A percentile compares a stretch with the other conserved stretches of the same genome.
phyloP scores from a whole-genome alignment of 441 rosid genomes.

The Populus trichocarpa region DNA sequence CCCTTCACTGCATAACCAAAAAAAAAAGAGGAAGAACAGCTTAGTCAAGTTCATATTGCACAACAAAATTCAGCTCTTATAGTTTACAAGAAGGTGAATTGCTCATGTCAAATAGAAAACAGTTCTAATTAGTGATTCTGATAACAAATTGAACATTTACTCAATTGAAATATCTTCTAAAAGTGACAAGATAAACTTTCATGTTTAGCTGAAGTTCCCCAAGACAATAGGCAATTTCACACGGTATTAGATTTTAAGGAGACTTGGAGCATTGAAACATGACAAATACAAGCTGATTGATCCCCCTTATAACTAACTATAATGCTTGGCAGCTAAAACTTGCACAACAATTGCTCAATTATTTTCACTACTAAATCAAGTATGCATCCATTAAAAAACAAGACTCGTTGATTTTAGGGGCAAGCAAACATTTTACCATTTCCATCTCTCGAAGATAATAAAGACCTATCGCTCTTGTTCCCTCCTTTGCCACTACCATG shows the following conservation, averaged over 20 bases:
- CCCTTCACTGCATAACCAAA: constrained; percentile 59
- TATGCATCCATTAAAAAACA: neutral
- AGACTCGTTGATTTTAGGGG: constrained; percentile 7
- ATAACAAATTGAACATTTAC: neutral
- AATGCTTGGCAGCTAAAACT: neutral
- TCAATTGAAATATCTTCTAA: neutral
- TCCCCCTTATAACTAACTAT: neutral
- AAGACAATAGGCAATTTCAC: neutral
- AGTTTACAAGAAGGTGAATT: neutral
- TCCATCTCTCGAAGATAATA: constrained; percentile 54
- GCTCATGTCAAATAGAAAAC: neutral
- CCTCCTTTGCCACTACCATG: constrained; percentile 54
- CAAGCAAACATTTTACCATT: constrained; percentile 41
- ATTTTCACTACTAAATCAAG: neutral
- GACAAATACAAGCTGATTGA: neutral
- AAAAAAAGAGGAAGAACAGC: neutral
- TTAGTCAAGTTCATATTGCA: neutral
- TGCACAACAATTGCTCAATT: neutral
- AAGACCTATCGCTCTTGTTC: constrained; percentile 57
- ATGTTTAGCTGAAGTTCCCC: neutral
- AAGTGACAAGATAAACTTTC: neutral
- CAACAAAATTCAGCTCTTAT: neutral
- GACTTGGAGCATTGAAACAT: neutral
- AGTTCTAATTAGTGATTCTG: neutral
- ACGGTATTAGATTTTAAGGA: neutral